Conservation (phyloP, 2,329 filamentous ascomycete species). For the Fusarium protoensiforme region DNA sequence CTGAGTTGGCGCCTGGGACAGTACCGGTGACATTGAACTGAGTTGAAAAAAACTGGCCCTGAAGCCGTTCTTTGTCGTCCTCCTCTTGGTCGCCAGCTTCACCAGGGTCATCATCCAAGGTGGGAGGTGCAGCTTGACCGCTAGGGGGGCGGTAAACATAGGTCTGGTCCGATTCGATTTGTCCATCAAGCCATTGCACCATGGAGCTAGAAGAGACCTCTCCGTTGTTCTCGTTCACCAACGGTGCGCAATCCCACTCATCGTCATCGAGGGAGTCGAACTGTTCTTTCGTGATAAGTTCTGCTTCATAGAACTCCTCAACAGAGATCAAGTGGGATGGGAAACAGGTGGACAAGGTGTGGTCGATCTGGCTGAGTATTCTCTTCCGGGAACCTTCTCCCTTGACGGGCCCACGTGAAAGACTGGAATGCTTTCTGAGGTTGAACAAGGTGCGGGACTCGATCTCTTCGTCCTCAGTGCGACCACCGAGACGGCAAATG, state of each 20-base stretch:
- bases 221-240: not conserved
- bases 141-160: constrained; percentile 37
- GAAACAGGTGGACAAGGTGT: constrained; percentile 43
- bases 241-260: constrained; percentile 34
- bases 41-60: constrained; percentile 55
- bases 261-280: constrained; percentile 59
- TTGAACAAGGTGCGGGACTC: constrained; percentile 74
- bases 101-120: not conserved
- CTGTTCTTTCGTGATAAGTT: constrained; percentile 72
- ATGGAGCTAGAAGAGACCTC: constrained; percentile 12
- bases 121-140: constrained; percentile 15
- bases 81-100: constrained; percentile 18
- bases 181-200: constrained; percentile 28
- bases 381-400: constrained; percentile 24
- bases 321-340: constrained; percentile 61
- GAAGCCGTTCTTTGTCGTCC: constrained; percentile 62
- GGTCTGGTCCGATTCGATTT: constrained; percentile 29
- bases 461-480: constrained; percentile 74
- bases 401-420: not conserved
- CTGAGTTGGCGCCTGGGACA: constrained; percentile 6
- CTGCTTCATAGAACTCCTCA: constrained; percentile 62
- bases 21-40: constrained; percentile 35
- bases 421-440: constrained; percentile 54
- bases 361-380: constrained; percentile 12
- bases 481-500: constrained; percentile 72